Base-by-base conservation (phyloP, 495 filamentous ascomycete genomes). In the Xylaria scruposa region DNA sequence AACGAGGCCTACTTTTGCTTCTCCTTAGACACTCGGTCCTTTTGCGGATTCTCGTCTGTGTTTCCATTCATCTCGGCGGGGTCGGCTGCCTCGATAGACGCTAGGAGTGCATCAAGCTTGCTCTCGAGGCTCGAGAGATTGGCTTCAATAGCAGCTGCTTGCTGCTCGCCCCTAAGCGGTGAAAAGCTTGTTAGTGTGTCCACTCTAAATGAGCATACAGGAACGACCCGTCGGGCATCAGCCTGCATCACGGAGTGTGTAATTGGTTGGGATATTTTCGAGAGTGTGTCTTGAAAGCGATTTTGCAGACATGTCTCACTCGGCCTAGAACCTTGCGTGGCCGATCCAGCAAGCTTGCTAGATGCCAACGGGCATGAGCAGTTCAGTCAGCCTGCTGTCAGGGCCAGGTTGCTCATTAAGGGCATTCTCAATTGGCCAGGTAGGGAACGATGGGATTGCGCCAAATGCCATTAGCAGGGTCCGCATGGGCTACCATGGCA, bases 41-140 rank as follows among this genome's bases (percentile, higher is more conserved):
- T 62, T 51, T 63, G 62, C 33, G 13, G 10, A 4, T 70, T n/a
- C 17, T 6, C n/a, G 33, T 62, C 13, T 29, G n/a, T 33, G 36
- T n/a, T 46, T 46, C 47, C 59, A 4, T 62, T 12, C 38, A 7
- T 10, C 33, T 54, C 19, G 47, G 33, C 24, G 8, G 49, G 33
- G 29, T 49, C 33, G 56, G 68, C 17, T n/a, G 68, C 73, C 69
- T 83, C 81, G 53, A 85, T 70, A 40, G 77, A 80, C 49, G 85
- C 85, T 26, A 90, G 77, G 7, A 90, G 70, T 60, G 80, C 83
- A 67, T 90, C 87, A 47, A 90, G 83, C 74, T 85, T 89, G 71
- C 74, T 82, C 76, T 90, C 87, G 26, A 90, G 73, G 44, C 58
- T 84, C 9, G 82, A 81, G 68, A 90, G 75, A 65, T 83, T 83